Conservation (phyloP, 1,284 basidiomycete genomes). For the Wallemia mellicola region DNA sequence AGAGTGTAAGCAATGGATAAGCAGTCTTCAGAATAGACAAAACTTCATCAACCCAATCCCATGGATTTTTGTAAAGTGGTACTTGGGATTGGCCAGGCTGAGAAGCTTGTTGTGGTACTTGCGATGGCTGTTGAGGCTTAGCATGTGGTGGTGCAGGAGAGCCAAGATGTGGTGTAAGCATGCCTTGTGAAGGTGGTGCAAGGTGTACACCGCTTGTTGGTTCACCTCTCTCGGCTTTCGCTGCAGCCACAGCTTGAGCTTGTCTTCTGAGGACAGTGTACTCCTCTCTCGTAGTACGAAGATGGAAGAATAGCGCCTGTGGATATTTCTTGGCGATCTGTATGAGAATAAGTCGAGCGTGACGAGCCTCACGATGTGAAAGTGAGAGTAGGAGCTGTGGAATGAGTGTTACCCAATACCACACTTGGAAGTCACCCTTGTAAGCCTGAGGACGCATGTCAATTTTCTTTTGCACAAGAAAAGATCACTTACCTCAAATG, state of each 20-base stretch:
- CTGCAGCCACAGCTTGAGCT: background rate
- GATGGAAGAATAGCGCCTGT: constrained; percentile 83
- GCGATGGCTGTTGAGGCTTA: background rate
- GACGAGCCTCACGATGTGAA: constrained; percentile 69
- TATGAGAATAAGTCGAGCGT: constrained; percentile 63
- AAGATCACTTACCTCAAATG: constrained; percentile 32
- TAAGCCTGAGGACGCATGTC: constrained; percentile 24
- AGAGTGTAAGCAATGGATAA: constrained; percentile 77
- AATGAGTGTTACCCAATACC: constrained; percentile 97
- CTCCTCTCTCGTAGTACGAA: constrained; percentile 77
- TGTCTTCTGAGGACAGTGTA: constrained; percentile 11
- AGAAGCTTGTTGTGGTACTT: background rate
- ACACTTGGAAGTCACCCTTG: constrained; percentile 83
- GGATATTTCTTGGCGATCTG: constrained; percentile 79
- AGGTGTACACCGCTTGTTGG: background rate
- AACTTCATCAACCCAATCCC: constrained; percentile 82
- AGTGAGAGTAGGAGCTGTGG: constrained; percentile 82
- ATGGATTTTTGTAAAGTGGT: constrained; percentile 18
- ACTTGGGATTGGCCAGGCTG: background rate
- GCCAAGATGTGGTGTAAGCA: background rate
- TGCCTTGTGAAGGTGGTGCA: background rate
- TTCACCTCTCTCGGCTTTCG: background rate
- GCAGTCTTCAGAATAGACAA: constrained; percentile 83
- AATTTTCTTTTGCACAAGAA: background rate
- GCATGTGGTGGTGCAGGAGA: background rate